A percentile compares a stretch with the other conserved stretches of the same genome.
These are phyloP conservation scores for Fusarium protoensiforme DNA, from an alignment of 2,329 filamentous ascomycete genomes.

Conservation along the genomic window DNA sequence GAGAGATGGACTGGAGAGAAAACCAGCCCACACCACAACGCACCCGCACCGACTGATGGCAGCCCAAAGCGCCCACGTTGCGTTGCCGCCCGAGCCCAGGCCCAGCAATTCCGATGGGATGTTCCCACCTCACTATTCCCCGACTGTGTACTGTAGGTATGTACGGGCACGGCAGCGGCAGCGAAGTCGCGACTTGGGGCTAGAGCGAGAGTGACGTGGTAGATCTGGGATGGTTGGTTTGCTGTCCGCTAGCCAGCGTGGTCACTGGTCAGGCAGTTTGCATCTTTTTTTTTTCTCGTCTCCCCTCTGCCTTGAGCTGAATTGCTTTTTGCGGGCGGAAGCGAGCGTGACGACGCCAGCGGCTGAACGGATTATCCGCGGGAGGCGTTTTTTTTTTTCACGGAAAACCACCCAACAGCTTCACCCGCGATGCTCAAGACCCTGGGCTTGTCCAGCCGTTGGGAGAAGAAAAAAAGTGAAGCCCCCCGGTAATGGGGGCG, in stretches of 20 bases:
- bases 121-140: constrained; percentile 38
- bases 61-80: constrained; percentile 21
- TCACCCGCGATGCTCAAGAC: not conserved
- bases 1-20: not conserved
- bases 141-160: constrained; percentile 22
- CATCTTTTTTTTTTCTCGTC: not conserved
- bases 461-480: not conserved
- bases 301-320: not conserved
- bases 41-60: constrained; percentile 10
- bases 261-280: not conserved
- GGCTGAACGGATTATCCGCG: not conserved
- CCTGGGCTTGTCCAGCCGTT: constrained; percentile 13
- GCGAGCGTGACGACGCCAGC: not conserved
- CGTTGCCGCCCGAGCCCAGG: constrained; percentile 12
- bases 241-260: constrained; percentile 9
- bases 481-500: not conserved
- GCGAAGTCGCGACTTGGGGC: not conserved
- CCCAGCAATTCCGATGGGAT: not conserved
- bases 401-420: not conserved
- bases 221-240: constrained; percentile 24
- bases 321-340: not conserved
- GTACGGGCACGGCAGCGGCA: not conserved
- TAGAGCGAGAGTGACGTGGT: constrained; percentile 37
- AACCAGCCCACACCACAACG: not conserved
- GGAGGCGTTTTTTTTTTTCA: no score